Evolutionary conservation across 2,329 filamentous ascomycete genomes (phyloP).

Genomic region (Trichoderma afroharzianum): DNA sequence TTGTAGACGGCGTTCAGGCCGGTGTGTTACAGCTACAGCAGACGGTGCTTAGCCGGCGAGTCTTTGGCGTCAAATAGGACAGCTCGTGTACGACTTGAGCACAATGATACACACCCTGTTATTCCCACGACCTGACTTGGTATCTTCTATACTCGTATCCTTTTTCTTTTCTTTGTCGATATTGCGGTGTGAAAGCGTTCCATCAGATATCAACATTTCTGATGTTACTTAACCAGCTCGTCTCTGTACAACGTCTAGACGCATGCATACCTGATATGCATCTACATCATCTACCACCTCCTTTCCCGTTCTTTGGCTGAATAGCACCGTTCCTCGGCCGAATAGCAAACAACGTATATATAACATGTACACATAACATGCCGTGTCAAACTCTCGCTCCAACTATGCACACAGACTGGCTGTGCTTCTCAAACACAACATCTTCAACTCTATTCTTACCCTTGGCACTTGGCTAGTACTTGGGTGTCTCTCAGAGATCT

Average conservation of each 20-base stretch:
- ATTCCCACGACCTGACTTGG: background rate
- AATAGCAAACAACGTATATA: background rate
- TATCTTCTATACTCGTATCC: background rate
- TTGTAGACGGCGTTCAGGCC: constrained; percentile 77
- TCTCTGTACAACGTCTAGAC: background rate
- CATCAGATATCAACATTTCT: background rate
- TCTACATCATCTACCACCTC: background rate
- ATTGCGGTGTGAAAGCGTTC: background rate
- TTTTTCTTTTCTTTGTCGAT: background rate
- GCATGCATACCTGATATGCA: constrained; percentile 9
- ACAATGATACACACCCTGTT: background rate
- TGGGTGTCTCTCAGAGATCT: background rate
- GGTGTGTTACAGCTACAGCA: constrained; percentile 62
- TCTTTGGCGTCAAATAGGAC: constrained; percentile 30
- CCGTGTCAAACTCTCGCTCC: background rate
- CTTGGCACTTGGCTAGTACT: background rate
- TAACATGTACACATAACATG: background rate
- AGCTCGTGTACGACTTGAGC: background rate
- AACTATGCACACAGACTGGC: background rate
- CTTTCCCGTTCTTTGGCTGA: background rate
- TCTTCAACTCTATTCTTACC: constrained; percentile 1
- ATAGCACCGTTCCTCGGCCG: background rate
- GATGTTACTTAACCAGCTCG: background rate
- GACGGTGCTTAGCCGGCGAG: constrained; percentile 41
- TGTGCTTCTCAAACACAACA: constrained; percentile 3